Conservation (phyloP, 116 monocot genomes). For the Dioscorea cayenensis region DNA sequence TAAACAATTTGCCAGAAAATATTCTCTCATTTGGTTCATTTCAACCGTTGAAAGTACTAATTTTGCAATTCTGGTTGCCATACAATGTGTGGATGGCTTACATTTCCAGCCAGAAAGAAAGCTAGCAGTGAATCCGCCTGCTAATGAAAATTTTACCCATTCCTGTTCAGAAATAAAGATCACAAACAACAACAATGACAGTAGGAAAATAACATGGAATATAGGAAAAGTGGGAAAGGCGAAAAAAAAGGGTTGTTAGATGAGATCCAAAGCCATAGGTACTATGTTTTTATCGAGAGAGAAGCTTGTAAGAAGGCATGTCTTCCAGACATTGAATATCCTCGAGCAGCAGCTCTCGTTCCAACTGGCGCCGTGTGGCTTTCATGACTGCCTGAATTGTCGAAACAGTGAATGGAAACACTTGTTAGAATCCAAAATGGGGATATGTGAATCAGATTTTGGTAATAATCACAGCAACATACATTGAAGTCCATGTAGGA, state of each 20-base stretch:
- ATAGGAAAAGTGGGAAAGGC: too few species aligned
- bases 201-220: too few species aligned
- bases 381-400: constrained; percentile 70
- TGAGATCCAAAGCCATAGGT: background rate
- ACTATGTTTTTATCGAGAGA: constrained; percentile 19
- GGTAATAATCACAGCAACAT: background rate
- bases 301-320: constrained; percentile 82
- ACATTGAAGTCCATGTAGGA: constrained; percentile 98
- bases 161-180: background rate
- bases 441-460: too few species aligned
- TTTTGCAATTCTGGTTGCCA: too few species aligned
- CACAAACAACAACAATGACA: constrained; percentile 1
- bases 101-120: too few species aligned
- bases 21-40: too few species aligned
- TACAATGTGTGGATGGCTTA: too few species aligned
- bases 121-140: too few species aligned
- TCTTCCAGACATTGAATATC: constrained; percentile 81
- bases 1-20: too few species aligned
- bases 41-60: too few species aligned
- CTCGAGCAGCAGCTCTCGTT: constrained; percentile 80
- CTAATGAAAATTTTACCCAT: background rate
- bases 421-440: background rate
- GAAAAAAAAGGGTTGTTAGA: background rate
- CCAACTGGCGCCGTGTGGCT: constrained; percentile 73
- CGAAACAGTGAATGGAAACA: background rate